A percentile compares a stretch with the other conserved stretches of the same genome.
phyloP scores from a whole-genome alignment of 257 asterid genomes.

The Solanum sitiens region DNA sequence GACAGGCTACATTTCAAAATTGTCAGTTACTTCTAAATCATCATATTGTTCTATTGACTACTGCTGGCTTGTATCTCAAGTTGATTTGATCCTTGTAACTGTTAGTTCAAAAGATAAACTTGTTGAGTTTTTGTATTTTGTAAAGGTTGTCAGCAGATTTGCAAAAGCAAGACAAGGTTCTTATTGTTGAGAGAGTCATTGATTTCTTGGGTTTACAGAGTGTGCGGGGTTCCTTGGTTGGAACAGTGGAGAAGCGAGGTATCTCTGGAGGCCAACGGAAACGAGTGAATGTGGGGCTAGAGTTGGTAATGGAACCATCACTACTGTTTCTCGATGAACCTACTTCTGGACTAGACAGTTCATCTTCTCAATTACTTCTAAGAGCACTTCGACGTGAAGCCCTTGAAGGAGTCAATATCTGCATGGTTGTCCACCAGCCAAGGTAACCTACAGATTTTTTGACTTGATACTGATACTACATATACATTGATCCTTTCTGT shows the following conservation, averaged over 20 bases:
- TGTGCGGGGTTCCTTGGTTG: constrained; percentile 73
- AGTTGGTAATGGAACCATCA: constrained; percentile 96
- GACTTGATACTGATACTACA: neutral
- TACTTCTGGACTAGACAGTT: constrained; percentile 91
- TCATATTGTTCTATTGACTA: neutral
- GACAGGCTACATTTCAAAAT: neutral
- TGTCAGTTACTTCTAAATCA: neutral
- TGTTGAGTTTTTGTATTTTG: constrained; percentile 11
- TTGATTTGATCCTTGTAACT: neutral
- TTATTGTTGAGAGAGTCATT: constrained; percentile 76
- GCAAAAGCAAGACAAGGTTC: constrained; percentile 74
- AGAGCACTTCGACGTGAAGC: constrained; percentile 92
- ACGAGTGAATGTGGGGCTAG: constrained; percentile 90
- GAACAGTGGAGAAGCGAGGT: constrained; percentile 89
- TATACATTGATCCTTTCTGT: neutral
- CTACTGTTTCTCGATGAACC: constrained; percentile 88
- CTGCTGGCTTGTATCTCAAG: neutral
- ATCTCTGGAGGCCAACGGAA: constrained; percentile 96
- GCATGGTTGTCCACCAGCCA: constrained; percentile 98
- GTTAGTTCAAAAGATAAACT: constrained; percentile 4
- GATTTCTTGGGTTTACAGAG: constrained; percentile 76
- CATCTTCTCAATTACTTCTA: constrained; percentile 89
- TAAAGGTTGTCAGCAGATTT: constrained; percentile 71
- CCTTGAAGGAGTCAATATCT: constrained; percentile 81
- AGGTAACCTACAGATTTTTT: constrained; percentile 33